A percentile compares a stretch with the other conserved stretches of the same genome.
Evolutionary conservation across 169 alveolate species (phyloP).

Genomic region (Pseudocohnilembus persalinus): DNA sequence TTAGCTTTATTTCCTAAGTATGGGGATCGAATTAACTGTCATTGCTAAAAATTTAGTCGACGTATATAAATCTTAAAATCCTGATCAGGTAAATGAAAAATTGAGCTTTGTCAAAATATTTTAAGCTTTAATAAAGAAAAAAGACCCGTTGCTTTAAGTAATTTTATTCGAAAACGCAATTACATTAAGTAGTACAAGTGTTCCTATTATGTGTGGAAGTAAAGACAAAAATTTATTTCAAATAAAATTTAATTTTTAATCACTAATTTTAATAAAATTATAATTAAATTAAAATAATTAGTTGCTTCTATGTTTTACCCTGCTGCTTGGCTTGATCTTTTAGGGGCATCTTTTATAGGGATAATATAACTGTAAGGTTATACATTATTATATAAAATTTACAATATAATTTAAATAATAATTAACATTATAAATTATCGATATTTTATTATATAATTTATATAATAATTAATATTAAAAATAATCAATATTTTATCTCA

Average conservation of each 20-base stretch:
- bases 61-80: background rate
- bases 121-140: background rate
- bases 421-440: too few relatives aligned
- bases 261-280: too few relatives aligned
- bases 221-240: background rate
- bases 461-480: too few relatives aligned
- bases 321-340: background rate
- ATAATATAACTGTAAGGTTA: background rate
- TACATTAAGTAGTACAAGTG: background rate
- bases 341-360: background rate
- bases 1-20: background rate
- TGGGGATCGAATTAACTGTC: background rate
- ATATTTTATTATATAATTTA: too few relatives aligned
- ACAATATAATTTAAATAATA: too few relatives aligned
- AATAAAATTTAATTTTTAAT: too few relatives aligned
- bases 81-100: background rate
- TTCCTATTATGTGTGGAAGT: background rate
- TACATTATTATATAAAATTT: too few relatives aligned
- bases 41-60: background rate
- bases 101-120: background rate
- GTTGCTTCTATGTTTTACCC: background rate
- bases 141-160: background rate
- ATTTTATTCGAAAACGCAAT: background rate
- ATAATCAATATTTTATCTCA: too few relatives aligned
- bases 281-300: too few relatives aligned